A percentile compares a stretch with the other conserved stretches of the same genome.
Evolutionary conservation across 139 green algal species (phyloP).

Genomic region (Chlorella sorokiniana): DNA sequence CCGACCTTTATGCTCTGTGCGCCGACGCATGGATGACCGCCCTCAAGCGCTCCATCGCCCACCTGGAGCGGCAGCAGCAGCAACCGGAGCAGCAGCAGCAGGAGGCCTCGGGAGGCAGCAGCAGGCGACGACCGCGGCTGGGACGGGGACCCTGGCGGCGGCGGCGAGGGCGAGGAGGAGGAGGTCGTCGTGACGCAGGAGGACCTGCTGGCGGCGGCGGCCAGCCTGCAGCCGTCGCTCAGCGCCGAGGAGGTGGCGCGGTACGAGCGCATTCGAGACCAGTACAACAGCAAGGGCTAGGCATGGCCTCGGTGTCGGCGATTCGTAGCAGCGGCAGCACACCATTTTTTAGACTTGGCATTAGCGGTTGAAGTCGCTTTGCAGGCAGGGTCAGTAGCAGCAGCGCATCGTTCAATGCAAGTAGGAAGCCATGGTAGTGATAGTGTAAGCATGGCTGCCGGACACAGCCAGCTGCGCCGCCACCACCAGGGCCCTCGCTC

Average conservation of each 20-base stretch:
- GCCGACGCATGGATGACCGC: constrained; percentile 91
- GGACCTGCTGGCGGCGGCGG: constrained; percentile 74
- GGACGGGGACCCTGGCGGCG: too few species aligned
- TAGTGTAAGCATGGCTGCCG: too few species aligned
- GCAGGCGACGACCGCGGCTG: too few species aligned
- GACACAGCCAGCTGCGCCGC: too few species aligned
- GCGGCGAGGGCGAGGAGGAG: background rate
- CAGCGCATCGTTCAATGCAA: too few species aligned
- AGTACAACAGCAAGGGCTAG: constrained; percentile 65
- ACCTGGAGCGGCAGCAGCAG: background rate
- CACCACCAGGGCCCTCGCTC: too few species aligned
- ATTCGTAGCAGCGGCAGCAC: background rate
- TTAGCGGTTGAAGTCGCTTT: background rate
- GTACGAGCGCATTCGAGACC: constrained; percentile 74
- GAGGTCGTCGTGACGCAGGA: constrained; percentile 58
- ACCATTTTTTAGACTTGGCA: background rate
- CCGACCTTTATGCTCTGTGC: constrained; percentile 94
- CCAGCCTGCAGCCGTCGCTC: constrained; percentile 77
- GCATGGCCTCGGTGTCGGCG: background rate
- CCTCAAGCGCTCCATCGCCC: constrained; percentile 57
- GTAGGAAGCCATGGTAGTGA: too few species aligned
- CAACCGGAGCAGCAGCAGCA: constrained; percentile 4
- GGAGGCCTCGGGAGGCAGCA: background rate
- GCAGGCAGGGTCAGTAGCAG: too few species aligned
- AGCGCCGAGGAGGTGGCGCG: constrained; percentile 74